Evolutionary conservation across 2,329 filamentous ascomycete species (phyloP), one percentile per base, ranked within the genome.

Genomic region (Rutstroemia sp.): DNA sequence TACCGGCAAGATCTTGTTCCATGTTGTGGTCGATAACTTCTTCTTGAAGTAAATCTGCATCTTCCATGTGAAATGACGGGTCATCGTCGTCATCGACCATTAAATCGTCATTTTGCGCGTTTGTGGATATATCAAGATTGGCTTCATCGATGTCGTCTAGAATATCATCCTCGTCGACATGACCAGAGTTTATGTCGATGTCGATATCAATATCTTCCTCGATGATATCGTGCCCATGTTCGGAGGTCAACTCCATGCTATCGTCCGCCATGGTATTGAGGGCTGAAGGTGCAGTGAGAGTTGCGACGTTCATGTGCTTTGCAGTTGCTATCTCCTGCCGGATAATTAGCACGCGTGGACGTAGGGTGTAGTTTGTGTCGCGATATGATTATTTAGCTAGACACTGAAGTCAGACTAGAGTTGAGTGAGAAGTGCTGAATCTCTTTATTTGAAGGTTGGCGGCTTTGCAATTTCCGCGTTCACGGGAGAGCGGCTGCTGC

Each of bases 161-260:
- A 53, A 82, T 80, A 57, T 76, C 74, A 61, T 83, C 78, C 62
- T 83, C 79, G 58, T 85, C 75, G 25, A 70, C 68, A 30, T 67
- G 64, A 16, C 67, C 69, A 47, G 66, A 69, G 64, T 73, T 71
- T 58, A 77, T 67, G 62, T 83, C 81, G 59, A 85, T 74, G 62
- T 86, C 82, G 59, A 86, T 81, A 57, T 82, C 79, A 54, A 80
- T 78, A 55, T 82, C 78, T 52, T 73, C 74, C 53, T 79, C 75
- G 45, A 68, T 66, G 49, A 58, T 63, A 51, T 65, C 59, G 21
- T 65, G 69, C 48, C 72, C 75, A 56, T 70, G 65, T 23, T 76
- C 74, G 44, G 78, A 73, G 64, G 79, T 73, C 65, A 85, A 73
- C 60, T 82, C 79, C 79, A 82, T 82, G 55, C 65, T 72, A 54